Base-by-base conservation (phyloP, 163 green algal genomes). In the Chlorella variabilis region DNA sequence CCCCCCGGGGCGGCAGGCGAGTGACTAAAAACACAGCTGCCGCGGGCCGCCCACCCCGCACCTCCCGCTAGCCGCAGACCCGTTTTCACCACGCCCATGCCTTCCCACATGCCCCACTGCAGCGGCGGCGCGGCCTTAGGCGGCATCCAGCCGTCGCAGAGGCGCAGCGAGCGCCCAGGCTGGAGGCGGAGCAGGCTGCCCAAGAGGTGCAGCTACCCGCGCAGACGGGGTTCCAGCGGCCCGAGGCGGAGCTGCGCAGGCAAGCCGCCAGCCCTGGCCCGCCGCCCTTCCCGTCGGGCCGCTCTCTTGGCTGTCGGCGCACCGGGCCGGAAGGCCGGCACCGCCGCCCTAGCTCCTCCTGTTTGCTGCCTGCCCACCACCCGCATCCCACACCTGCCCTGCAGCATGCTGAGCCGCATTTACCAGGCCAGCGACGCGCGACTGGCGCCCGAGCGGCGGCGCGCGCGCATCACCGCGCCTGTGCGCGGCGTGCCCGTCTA, bases 331-430 rank as follows among this genome's bases (percentile, higher is more conserved):
- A n/a, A n/a, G n/a, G n/a, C n/a, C n/a, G n/a, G n/a, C n/a, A n/a
- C n/a, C n/a, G n/a, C n/a, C n/a, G n/a, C n/a, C n/a, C n/a, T n/a
- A n/a, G 6, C 29, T 33, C 13, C 59, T 42, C 59, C 29, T 8
- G 7, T 25, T 33, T 61, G 21, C 45, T 15, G n/a, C n/a, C n/a
- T n/a, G n/a, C n/a, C n/a, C n/a, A n/a, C n/a, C n/a, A n/a, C 42
- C 41, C 48, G 21, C 23, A 17, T 17, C 5, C 34, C 2, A 20
- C 38, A 3, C 36, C 25, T 51, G 7, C 33, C 56, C 41, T 68
- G 67, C 82, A 87, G 82, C 54, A 75, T 89, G 58, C 48, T 89
- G n/a, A 77, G 66, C 45, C 66, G 80, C 27, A 85, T 89, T n/a
- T 89, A 86, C 61, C 33, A 76, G n/a, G 84, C 63, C 34, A 79